Conservation (phyloP, 495 filamentous ascomycete genomes). For the Tuber melanosporum region DNA sequence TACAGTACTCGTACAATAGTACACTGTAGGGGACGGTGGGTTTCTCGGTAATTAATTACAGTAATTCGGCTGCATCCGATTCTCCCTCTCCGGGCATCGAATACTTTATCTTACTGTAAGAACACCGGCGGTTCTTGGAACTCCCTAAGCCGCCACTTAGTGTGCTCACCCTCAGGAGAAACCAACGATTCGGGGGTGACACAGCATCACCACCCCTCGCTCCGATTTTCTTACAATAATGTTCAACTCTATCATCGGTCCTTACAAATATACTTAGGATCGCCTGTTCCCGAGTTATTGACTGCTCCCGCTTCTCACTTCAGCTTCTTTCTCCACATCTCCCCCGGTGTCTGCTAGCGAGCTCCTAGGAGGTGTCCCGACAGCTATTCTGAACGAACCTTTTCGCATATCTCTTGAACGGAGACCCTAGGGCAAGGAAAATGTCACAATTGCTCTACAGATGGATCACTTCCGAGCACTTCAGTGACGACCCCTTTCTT, state of each 20-base stretch:
- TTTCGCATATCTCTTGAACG: conserved; percentile 46
- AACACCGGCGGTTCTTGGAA: neutral
- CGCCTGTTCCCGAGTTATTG: conserved; percentile 21
- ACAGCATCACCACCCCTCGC: conserved; percentile 26
- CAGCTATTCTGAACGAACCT: conserved; percentile 12
- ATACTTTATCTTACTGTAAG: neutral
- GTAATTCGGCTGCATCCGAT: neutral
- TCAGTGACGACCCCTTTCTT: conserved; percentile 72
- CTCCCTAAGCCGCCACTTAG: conserved; percentile 18
- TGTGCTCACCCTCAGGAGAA: conserved; percentile 19
- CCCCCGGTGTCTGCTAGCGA: neutral
- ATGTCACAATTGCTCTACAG: conserved; percentile 59
- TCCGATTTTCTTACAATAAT: conserved; percentile 11
- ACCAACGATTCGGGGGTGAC: conserved; percentile 19
- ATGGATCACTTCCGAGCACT: conserved; percentile 75
- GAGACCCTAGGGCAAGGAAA: conserved; percentile 8
- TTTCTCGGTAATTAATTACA: neutral
- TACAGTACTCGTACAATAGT: too few relatives aligned
- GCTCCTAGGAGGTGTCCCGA: neutral
- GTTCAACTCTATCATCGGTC: conserved; percentile 20
- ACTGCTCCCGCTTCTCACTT: conserved; percentile 10
- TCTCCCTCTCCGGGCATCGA: neutral
- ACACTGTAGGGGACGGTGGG: neutral
- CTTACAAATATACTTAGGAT: conserved; percentile 32
- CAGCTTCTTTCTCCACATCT: conserved; percentile 7